phyloP scores from a whole-genome alignment of 495 filamentous ascomycete genomes.

The Podospora comata region DNA sequence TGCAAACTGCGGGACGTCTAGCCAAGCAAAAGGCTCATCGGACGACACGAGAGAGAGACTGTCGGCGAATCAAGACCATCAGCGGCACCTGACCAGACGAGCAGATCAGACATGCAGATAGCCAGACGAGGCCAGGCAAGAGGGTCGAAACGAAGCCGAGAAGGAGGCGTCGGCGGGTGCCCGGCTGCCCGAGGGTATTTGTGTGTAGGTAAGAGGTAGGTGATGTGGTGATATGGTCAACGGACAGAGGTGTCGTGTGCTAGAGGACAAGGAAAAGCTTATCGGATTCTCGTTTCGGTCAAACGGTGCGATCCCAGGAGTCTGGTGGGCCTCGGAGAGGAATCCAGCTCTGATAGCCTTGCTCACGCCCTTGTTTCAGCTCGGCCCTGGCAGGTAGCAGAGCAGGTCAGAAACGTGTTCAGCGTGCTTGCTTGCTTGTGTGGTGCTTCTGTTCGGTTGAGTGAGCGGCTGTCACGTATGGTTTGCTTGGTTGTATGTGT shows the following conservation, averaged over 20 bases:
- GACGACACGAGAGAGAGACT: not conserved
- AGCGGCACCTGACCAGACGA: conserved; percentile 8
- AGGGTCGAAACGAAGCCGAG: conserved; percentile 6
- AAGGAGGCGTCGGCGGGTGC: conserved; percentile 4
- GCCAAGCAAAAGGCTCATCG: not conserved
- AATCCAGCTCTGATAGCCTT: not conserved
- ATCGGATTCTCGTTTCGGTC: not conserved
- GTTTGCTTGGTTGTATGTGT: not conserved
- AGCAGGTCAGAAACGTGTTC: not conserved
- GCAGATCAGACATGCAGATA: not conserved
- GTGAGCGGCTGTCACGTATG: not conserved
- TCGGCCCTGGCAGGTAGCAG: not conserved
- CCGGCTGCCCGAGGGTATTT: not conserved
- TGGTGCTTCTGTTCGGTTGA: no score
- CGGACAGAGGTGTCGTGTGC: not conserved
- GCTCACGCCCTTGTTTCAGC: conserved; percentile 4
- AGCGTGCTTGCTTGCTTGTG: not conserved
- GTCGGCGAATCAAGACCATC: conserved; percentile 3
- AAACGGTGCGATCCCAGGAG: not conserved
- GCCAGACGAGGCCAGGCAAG: conserved; percentile 6
- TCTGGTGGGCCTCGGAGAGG: not conserved
- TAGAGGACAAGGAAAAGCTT: not conserved
- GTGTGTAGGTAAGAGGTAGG: not conserved
- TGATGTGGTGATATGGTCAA: not conserved
- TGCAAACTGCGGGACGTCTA: conserved; percentile 7